These are phyloP conservation scores for Chlorella vulgaris DNA, from an alignment of 139 green algal species.

Conservation along the genomic window DNA sequence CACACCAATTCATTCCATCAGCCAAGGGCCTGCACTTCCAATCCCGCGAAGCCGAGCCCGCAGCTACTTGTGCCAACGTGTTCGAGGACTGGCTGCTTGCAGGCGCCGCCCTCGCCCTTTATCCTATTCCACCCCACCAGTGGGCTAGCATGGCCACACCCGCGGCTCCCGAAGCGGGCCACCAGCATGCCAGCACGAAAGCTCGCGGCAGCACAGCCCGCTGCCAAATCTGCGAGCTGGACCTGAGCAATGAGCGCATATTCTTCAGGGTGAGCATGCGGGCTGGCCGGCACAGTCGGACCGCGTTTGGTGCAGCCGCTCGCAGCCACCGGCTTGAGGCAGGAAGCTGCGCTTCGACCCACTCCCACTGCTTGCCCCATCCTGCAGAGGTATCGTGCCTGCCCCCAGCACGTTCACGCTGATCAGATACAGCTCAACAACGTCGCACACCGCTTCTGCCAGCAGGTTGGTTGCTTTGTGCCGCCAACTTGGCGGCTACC, in stretches of 20 bases:
- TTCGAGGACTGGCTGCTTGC: too few relatives aligned
- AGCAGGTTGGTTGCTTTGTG: background rate
- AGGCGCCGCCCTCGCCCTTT: background rate
- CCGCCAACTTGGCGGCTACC: background rate
- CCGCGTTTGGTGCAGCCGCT: background rate
- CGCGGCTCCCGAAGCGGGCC: background rate
- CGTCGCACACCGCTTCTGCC: background rate
- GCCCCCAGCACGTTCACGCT: background rate
- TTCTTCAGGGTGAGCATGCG: conserved; percentile 15
- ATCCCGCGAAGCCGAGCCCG: too few relatives aligned
- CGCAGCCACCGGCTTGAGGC: background rate
- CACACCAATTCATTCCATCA: too few relatives aligned
- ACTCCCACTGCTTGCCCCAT: background rate
- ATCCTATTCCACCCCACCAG: background rate
- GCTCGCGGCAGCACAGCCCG: background rate
- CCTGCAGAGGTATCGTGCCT: background rate
- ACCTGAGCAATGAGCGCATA: conserved; percentile 1
- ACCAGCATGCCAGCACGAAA: background rate
- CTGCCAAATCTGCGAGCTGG: conserved; percentile 6
- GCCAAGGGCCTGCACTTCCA: too few relatives aligned
- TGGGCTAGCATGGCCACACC: background rate
- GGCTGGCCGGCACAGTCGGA: background rate
- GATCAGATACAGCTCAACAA: background rate
- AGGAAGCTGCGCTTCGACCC: background rate
- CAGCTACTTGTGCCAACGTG: too few relatives aligned